phyloP scores from a whole-genome alignment of 345 rosid species.

The Moringa oleifera region DNA sequence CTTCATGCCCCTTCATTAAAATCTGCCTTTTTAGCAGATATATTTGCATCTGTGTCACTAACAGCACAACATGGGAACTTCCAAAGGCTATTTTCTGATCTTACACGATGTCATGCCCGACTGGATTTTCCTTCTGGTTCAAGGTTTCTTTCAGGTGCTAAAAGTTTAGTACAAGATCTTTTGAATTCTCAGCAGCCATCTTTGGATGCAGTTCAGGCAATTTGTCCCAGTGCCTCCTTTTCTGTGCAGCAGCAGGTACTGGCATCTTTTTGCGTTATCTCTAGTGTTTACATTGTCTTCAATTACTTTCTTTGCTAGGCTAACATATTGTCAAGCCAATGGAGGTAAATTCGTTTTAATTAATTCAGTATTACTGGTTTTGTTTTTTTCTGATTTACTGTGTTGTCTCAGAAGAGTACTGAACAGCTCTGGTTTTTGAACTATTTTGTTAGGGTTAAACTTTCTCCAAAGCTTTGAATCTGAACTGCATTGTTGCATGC shows the following conservation, averaged over 20 bases:
- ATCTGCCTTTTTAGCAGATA: conserved; percentile 58
- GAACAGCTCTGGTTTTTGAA: too few species aligned
- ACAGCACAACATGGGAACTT: conserved; percentile 88
- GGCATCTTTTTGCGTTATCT: conserved; percentile 2
- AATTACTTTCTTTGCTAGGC: not conserved
- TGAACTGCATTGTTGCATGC: too few species aligned
- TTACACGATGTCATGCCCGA: conserved; percentile 63
- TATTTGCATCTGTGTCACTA: conserved; percentile 62
- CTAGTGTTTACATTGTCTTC: not conserved
- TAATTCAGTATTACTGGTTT: too few species aligned
- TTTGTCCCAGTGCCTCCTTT: conserved; percentile 57
- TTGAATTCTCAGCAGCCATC: conserved; percentile 56
- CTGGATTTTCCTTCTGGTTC: conserved; percentile 77
- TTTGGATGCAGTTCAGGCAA: conserved; percentile 43
- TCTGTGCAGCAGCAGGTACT: conserved; percentile 94
- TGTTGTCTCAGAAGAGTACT: not conserved
- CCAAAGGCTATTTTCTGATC: conserved; percentile 71
- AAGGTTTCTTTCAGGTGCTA: conserved; percentile 57
- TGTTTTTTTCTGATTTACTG: not conserved
- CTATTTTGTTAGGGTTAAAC: too few species aligned
- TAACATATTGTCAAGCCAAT: not conserved
- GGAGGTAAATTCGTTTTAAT: too few species aligned
- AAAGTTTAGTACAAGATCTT: conserved; percentile 53
- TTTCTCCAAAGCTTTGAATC: too few species aligned
- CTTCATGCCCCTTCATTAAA: conserved; percentile 44